Evolutionary conservation across 2,329 filamentous ascomycete genomes (phyloP).

Genomic region (Akanthomyces muscarius): DNA sequence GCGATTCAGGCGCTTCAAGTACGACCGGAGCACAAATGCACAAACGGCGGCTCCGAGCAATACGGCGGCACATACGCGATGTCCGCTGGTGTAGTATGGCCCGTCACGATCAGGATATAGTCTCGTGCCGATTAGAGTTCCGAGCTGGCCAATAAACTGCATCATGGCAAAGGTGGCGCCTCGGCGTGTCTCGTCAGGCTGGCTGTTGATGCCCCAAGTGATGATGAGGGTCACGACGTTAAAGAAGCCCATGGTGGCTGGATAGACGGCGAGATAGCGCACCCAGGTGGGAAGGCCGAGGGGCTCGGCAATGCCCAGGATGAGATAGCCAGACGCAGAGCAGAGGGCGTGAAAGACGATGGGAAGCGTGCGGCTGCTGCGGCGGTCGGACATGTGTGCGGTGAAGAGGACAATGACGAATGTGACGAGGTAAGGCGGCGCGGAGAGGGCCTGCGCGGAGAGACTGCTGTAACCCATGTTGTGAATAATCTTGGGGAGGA

Average conservation of each 20-base stretch:
- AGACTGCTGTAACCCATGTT: constrained; percentile 70
- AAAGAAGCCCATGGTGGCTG: constrained; percentile 77
- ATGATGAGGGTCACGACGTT: constrained; percentile 79
- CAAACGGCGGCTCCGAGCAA: constrained; percentile 59
- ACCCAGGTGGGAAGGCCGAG: constrained; percentile 41
- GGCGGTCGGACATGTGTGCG: constrained; percentile 66
- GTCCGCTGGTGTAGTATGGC: constrained; percentile 60
- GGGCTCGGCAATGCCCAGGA: constrained; percentile 56
- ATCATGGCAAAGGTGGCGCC: constrained; percentile 76
- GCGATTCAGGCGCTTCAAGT: constrained; percentile 50
- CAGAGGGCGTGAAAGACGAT: constrained; percentile 66
- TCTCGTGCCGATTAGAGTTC: constrained; percentile 65
- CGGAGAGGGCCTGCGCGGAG: constrained; percentile 71
- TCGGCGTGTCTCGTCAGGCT: constrained; percentile 62
- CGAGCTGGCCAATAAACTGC: constrained; percentile 77
- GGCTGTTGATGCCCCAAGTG: constrained; percentile 87
- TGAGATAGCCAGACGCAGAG: constrained; percentile 57
- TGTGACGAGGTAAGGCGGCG: constrained; percentile 74
- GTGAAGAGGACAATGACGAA: constrained; percentile 70
- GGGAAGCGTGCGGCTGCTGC: constrained; percentile 58
- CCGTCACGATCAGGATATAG: constrained; percentile 58
- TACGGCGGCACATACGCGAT: constrained; percentile 58
- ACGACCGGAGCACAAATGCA: constrained; percentile 49
- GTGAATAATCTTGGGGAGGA: constrained; percentile 74
- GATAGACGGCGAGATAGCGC: constrained; percentile 73